Base-by-base conservation (phyloP, 2,329 filamentous ascomycete genomes). In the Hypoxylon sp. region DNA sequence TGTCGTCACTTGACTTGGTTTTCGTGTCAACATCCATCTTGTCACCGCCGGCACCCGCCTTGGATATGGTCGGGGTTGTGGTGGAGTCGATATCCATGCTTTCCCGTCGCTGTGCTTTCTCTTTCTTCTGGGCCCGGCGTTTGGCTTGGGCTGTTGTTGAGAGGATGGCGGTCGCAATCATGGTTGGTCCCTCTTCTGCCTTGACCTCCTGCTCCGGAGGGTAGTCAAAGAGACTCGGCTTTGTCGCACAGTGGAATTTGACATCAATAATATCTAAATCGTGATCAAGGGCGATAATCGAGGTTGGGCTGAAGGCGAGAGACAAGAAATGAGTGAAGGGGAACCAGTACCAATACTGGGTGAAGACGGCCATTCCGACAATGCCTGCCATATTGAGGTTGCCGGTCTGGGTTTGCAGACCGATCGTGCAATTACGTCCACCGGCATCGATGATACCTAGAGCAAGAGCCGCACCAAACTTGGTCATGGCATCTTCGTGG, bases 281-380 rank as follows among this genome's bases (percentile, higher is more conserved):
- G 77, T 97, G 92, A 78, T 99, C 95, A 27, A 99, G 89, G 67
- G 93, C 95, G 75, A 98, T 98, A 77, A 99, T 92, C 1, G 96
- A 92, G 1, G 97, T 99, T 1, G 96, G 96, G n/a, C 93, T 94
- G 82, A 99, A 98, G 77, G 94, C 95, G 69, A 99, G 86, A 0
- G 95, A 97, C 64, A 99, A 81, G 89, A 99, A 99, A 82, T 99
- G 96, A 31, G 96, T 97, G 76, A 98, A 92, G 67, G 96, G 96
- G 89, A 99, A 99, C 96, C 96, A 99, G 85, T 99, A 99, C 96
- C 96, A 99, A 85, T 99, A 99, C 80, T 99, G 96, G 7, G 95
- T 97, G 83, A 99, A 99, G 60, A 99, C 92, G 30, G 94, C 95
- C 90, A 97, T 97, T 74, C 96, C 97, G 17, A 99, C 95, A 73